A percentile compares a stretch with the other conserved stretches of the same genome.
Evolutionary conservation across 75 land plant genomes (phyloP).

Genomic region (Chamaecyparis obtusa): DNA sequence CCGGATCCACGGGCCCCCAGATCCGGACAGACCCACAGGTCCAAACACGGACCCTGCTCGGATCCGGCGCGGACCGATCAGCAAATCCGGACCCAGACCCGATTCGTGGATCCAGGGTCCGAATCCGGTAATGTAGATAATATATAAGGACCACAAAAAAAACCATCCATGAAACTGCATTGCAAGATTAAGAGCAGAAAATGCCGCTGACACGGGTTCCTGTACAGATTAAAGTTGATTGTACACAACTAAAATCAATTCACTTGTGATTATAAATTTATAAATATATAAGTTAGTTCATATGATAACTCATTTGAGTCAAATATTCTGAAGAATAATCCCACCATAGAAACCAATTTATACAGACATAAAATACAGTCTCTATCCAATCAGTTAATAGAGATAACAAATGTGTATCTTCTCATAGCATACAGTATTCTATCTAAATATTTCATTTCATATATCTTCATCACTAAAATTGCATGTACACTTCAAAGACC

Average conservation of each 20-base stretch:
- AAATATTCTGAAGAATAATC: neutral
- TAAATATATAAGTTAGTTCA: neutral
- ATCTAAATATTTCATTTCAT: neutral
- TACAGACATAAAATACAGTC: neutral
- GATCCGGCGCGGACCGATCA: no score
- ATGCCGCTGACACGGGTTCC: constrained; percentile 94
- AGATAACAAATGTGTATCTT: neutral
- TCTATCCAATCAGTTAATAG: neutral
- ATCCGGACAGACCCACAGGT: no score
- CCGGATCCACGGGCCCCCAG: no score
- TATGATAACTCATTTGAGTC: neutral
- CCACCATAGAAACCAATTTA: neutral
- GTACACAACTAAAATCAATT: neutral
- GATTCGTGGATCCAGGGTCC: no score
- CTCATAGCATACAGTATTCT: neutral
- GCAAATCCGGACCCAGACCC: no score
- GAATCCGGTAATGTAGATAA: no score
- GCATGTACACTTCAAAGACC: constrained; percentile 83
- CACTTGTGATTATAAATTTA: neutral
- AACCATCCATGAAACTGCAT: constrained; percentile 84
- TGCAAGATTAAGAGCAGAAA: constrained; percentile 75
- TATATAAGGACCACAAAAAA: constrained; percentile 76
- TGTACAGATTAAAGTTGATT: constrained; percentile 20
- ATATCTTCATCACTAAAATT: constrained; percentile 58
- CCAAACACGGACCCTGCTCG: no score